Base-by-base conservation (phyloP, 768 basidiomycete genomes). In the Mycena indigotica region DNA sequence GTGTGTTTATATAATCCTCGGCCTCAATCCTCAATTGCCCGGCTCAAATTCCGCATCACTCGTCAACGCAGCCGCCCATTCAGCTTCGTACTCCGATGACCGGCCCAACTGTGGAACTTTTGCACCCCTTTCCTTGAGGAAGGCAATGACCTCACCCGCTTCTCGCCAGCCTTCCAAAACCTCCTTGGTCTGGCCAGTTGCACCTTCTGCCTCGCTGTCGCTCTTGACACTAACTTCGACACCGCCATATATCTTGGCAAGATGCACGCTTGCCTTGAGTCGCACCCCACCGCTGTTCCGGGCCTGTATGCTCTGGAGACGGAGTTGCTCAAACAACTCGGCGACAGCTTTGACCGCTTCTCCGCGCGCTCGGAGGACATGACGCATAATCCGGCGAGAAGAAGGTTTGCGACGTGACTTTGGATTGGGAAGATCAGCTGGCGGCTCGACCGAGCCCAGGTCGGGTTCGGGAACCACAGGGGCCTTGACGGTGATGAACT, bases 321-420 rank as follows among this genome's bases (percentile, higher is more conserved):
- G 56, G 56, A 95, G 73, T 53, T 88, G 80, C 30, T 84, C 80
- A 56, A 96, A 84, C 69, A 92, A 87, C 51, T 74, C 73, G 17
- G 87, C 87, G 17, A 98, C 82, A 5, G 86, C 85, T 58, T 86
- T 84, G 30, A 87, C 83, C 16, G 94, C 93, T 69, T 93, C 86
- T 4, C 87, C 82, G n/a, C 95, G 87, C 24, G 90, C 88, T 17
- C 91, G 82, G 51, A 98, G 77, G 55, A 97, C 90, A 72, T 97
- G 93, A 19, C 92, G 89, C 65, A 98, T 86, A 57, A 97, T 84
- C 44, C 87, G 84, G 44, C 92, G 86, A 8, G 92, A 88, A 10
- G 93, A 88, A 1, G 93, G 87, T 28, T 13, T 24, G 23, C 82
- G 72, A 48, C 77, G 79, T 50, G 38, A 62, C 44, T 66, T 69